phyloP scores from a whole-genome alignment of 2,329 filamentous ascomycete species.

The Trichoderma atroviride region DNA sequence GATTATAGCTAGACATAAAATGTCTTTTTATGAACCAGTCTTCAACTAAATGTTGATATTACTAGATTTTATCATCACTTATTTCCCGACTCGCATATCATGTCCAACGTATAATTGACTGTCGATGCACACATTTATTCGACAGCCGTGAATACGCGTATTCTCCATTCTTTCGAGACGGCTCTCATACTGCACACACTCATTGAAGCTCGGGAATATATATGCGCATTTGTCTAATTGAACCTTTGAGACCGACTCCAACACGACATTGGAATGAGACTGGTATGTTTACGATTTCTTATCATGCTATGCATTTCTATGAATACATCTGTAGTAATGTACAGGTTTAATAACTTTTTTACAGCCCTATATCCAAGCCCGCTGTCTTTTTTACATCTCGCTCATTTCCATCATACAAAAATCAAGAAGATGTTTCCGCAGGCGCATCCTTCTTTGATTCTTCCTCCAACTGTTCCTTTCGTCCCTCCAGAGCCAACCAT shows the following conservation, averaged over 20 bases:
- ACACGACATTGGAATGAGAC: background rate
- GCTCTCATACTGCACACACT: background rate
- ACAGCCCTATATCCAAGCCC: conserved; percentile 14
- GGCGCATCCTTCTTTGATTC: conserved; percentile 31
- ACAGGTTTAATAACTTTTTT: conserved; percentile 17
- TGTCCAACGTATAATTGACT: too few species aligned
- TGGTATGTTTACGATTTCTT: background rate
- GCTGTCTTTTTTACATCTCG: background rate
- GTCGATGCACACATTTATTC: too few species aligned
- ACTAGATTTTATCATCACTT: background rate
- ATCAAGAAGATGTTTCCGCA: conserved; percentile 7
- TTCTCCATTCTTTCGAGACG: background rate
- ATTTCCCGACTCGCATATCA: too few species aligned
- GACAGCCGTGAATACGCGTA: background rate
- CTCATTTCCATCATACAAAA: conserved; percentile 15
- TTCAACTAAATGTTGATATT: too few species aligned
- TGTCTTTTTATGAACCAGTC: background rate
- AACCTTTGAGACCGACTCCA: background rate
- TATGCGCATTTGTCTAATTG: background rate
- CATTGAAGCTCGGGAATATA: background rate
- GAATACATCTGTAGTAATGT: conserved; percentile 14
- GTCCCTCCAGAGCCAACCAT: conserved; percentile 85
- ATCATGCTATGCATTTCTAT: conserved; percentile 7
- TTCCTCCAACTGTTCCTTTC: conserved; percentile 78
- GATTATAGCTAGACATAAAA: background rate